phyloP scores from a whole-genome alignment of 2,329 filamentous ascomycete genomes.

The Blastomyces gilchristii region DNA sequence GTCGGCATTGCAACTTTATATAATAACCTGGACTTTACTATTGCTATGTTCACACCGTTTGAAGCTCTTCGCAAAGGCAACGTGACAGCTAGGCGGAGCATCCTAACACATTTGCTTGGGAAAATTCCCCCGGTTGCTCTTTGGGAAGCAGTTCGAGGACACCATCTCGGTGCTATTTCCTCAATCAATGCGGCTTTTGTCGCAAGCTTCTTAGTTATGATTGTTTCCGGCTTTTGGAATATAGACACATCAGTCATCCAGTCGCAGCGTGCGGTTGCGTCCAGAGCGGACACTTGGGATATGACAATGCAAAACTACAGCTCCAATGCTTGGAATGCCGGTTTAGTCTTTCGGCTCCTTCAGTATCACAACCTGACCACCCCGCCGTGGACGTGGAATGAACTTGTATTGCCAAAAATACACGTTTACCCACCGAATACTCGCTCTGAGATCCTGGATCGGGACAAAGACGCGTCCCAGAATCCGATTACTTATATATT shows the following conservation, averaged over 20 bases:
- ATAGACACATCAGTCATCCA: not conserved
- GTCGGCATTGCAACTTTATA: not conserved
- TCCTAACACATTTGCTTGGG: not conserved
- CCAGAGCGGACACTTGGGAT: not conserved
- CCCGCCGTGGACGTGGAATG: conserved; percentile 1
- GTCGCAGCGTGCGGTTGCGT: not conserved
- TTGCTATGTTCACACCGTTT: conserved; percentile 1
- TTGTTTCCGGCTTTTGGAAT: conserved; percentile 3
- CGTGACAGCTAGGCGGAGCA: conserved; percentile 2
- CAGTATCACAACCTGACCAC: conserved; percentile 1
- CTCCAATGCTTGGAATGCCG: not conserved
- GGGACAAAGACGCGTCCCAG: not conserved
- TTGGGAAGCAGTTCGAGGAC: conserved; percentile 1
- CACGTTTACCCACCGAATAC: not conserved
- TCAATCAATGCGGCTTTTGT: conserved; percentile 1
- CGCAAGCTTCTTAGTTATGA: not conserved
- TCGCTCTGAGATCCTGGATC: not conserved
- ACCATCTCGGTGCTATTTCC: not conserved
- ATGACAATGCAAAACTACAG: not conserved
- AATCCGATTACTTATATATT: not conserved
- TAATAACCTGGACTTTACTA: conserved; percentile 2
- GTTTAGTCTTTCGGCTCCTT: not conserved
- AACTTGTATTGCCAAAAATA: conserved; percentile 3
- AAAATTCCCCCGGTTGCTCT: not conserved
- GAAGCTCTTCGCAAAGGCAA: conserved; percentile 1